A percentile compares a stretch with the other conserved stretches of the same genome.
Evolutionary conservation across 2,329 filamentous ascomycete species (phyloP).

Genomic region (Cytospora chrysosperma): DNA sequence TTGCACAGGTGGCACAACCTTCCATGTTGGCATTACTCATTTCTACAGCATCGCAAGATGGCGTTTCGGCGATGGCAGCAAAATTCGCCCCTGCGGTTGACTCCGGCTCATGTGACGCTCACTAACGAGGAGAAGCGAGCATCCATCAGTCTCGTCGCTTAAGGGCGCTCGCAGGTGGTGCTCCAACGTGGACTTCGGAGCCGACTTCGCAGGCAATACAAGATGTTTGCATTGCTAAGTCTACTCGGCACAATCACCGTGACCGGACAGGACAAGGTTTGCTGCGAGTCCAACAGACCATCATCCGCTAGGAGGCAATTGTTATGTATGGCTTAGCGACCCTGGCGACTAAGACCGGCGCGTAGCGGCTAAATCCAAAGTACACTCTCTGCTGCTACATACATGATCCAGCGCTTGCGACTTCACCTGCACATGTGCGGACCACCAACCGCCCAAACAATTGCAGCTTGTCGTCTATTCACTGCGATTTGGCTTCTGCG

Average conservation of each 20-base stretch:
- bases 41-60: not conserved
- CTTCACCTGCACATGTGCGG: not conserved
- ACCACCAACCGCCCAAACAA: slow-evolving; percentile 3
- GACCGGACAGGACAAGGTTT: not conserved
- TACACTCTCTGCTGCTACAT: not conserved
- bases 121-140: not conserved
- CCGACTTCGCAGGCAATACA: not conserved
- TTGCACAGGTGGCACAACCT: not conserved
- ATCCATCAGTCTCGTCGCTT: not conserved
- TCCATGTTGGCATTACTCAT: not conserved
- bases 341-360: not conserved
- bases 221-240: not conserved
- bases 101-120: not conserved
- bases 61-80: not conserved
- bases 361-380: not conserved
- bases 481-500: slow-evolving; percentile 15
- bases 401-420: not conserved
- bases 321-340: not conserved
- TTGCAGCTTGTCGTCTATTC: not conserved
- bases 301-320: not conserved
- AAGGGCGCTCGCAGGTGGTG: not conserved
- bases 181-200: not conserved
- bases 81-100: not conserved
- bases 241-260: not conserved
- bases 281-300: not conserved